Percentiles rank a stretch among this genome's conserved stretches.
phyloP scores from a whole-genome alignment of 2,329 filamentous ascomycete genomes.

The Alternaria hordeiaustralica region DNA sequence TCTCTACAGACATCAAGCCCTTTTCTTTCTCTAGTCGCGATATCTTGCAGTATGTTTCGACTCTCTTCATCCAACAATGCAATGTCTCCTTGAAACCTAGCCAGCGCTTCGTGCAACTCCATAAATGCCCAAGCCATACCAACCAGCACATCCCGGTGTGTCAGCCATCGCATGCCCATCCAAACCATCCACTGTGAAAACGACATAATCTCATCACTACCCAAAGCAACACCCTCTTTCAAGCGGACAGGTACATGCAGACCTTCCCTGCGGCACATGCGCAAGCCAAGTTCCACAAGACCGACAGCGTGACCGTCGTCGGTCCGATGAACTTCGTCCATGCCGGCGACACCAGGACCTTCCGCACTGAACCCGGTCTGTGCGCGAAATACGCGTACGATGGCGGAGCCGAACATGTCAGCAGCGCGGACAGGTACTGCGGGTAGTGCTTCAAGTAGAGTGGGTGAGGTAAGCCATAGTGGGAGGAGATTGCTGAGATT shows the following conservation, averaged over 20 bases:
- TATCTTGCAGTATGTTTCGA: not conserved
- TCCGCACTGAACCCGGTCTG: constrained; percentile 51
- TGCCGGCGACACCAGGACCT: constrained; percentile 47
- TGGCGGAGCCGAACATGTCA: constrained; percentile 39
- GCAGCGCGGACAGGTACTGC: constrained; percentile 46
- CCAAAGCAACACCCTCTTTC: constrained; percentile 30
- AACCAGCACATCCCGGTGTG: constrained; percentile 34
- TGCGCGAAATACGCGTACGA: constrained; percentile 50
- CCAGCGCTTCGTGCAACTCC: constrained; percentile 23
- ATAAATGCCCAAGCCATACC: constrained; percentile 46
- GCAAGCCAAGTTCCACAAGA: constrained; percentile 44
- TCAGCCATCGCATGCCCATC: constrained; percentile 24
- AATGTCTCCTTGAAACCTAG: not conserved
- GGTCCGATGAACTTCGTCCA: constrained; percentile 47
- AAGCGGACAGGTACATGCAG: constrained; percentile 25
- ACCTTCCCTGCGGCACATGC: constrained; percentile 29
- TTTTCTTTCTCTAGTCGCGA: constrained; percentile 16
- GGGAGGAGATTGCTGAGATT: constrained; percentile 35
- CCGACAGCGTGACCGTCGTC: constrained; percentile 30
- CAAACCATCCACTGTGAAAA: constrained; percentile 22
- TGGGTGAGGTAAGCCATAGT: constrained; percentile 49
- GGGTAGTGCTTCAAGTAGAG: constrained; percentile 49
- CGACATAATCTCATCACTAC: constrained; percentile 49
- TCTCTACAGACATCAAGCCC: constrained; percentile 16
- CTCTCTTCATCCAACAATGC: not conserved